Base-by-base conservation (phyloP, 2,329 filamentous ascomycete species). In the Spiromastix sp. region DNA sequence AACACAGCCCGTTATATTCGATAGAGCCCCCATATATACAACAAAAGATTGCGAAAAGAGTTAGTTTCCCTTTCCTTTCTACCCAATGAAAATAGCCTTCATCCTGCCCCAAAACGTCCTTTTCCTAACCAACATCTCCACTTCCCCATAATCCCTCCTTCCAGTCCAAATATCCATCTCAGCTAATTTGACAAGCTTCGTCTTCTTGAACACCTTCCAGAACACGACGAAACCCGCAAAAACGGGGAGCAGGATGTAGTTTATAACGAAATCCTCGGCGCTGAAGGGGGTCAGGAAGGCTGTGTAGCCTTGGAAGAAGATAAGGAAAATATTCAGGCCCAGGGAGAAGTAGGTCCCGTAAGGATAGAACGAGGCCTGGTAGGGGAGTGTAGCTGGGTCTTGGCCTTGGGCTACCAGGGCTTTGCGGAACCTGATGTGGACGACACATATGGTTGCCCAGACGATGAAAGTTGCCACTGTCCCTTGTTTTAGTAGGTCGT, bases 281-380 rank as follows among this genome's bases (percentile, higher is more conserved):
- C 61, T 61, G 43, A 70, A 74, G 0, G 66, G 68, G 27, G 59
- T 60, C 34, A 74, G 42, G 34, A 63, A 68, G 2, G 67, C 68
- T 4, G 64, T 66, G 51, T 72, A 74, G 9, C 70, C 71, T 42
- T 71, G 68, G 28, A 67, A 62, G 32, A 71, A 63, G 2, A 71
- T 59, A 3, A 74, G 57, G 37, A 66, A 63, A 12, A 69, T 49
- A 33, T 71, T 70, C 19, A 64, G 57, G 20, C 50, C 45, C 2
- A 73, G 53, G 5, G 64, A 67, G 19, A 68, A 58, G 40, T 65
- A 71, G 1, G 70, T 68, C 16, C 64, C 67, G 41, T 62, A 74
- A 0, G 70, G 69, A 42, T 73, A 72, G 32, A 64, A 60, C 6
- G 61, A 52, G 2, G 66, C 63, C 28, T 52, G 54, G 47, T 64